Evolutionary conservation across 148 eudicot genomes (phyloP), one percentile per base, ranked within the genome.

Genomic region (Arbutus unedo): DNA sequence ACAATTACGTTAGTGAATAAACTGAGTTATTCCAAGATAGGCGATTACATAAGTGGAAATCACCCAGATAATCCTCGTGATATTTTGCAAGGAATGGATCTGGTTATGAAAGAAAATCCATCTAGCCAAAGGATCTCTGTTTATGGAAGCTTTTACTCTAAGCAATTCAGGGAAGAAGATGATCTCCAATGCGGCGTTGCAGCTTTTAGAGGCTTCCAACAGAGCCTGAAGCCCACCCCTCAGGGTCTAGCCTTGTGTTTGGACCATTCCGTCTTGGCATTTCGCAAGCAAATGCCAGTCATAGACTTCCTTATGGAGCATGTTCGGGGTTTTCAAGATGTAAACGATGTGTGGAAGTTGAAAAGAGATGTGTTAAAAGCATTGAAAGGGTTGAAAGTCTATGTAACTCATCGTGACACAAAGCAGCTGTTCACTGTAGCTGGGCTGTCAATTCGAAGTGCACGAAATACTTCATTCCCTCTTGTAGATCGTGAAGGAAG

Each of bases 261-360:
- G 85, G 96, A 93, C 82, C 90, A 87, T 78, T 90, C 92, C 15
- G 88, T 87, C 23, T 53, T 91, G 79, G 86, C 91, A 19, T 89
- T 93, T 41, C 88, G 82, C 15, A 88, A 91, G 80, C 84, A 83
- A 25, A 38, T 87, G 81, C 77, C 92, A 3, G 92, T 93, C 15
- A 81, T 90, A 41, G 90, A 91, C 0, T 93, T 84, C 78, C 91
- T 93, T 18, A 72, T 3, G 54, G 89, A 90, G 86, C 84, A 89
- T 77, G 3, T 92, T 60, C 0, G 18, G 0, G 84, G 74, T 21
- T 85, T 89, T 77, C 8, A 10, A 18, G 84, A 31, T 16, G 80
- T 74, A 10, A 21, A 83, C 44, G 83, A 77, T 48, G 75, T 76
- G 47, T 45, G 43, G 5, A 84, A 43, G 71, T 74, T 71, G 13